phyloP scores from a whole-genome alignment of 1,139 yeast genomes.

The Debaryomycetaceae sp. region DNA sequence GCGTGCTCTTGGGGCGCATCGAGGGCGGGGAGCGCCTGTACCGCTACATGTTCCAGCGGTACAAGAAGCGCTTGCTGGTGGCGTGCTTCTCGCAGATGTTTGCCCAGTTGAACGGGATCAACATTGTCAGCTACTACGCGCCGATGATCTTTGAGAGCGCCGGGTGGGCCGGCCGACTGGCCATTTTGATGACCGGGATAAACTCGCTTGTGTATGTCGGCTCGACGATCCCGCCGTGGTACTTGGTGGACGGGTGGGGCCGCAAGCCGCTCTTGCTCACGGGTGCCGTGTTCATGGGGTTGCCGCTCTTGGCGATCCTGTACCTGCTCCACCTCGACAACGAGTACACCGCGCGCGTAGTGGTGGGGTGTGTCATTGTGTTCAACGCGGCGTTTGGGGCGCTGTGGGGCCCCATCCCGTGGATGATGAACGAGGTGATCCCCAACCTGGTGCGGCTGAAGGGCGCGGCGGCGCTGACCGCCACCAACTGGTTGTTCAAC shows the following conservation, averaged over 20 bases:
- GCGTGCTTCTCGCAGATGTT: constrained; percentile 90
- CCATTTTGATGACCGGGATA: constrained; percentile 90
- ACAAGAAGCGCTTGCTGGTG: constrained; percentile 74
- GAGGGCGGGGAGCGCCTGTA: constrained; percentile 72
- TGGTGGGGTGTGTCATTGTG: constrained; percentile 70
- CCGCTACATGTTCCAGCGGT: constrained; percentile 56
- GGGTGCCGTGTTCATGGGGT: constrained; percentile 78
- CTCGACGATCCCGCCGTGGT: constrained; percentile 89
- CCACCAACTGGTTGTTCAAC: constrained; percentile 93
- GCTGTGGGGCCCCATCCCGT: constrained; percentile 93
- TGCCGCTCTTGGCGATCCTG: constrained; percentile 62
- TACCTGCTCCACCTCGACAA: constrained; percentile 59
- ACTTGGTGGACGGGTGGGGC: constrained; percentile 86
- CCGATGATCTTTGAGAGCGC: constrained; percentile 93
- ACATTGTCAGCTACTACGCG: constrained; percentile 88
- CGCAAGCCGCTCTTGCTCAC: constrained; percentile 73
- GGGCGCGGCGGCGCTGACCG: constrained; percentile 88
- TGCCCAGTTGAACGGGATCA: constrained; percentile 92
- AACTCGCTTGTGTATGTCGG: constrained; percentile 71
- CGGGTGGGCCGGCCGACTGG: constrained; percentile 87
- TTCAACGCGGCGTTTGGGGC: constrained; percentile 86
- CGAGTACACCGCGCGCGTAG: constrained; percentile 61
- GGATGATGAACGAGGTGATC: constrained; percentile 88
- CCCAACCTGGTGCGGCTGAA: constrained; percentile 87
- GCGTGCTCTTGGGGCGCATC: constrained; percentile 54